Conservation (phyloP, 495 filamentous ascomycete genomes). For the Peziza echinospora region DNA sequence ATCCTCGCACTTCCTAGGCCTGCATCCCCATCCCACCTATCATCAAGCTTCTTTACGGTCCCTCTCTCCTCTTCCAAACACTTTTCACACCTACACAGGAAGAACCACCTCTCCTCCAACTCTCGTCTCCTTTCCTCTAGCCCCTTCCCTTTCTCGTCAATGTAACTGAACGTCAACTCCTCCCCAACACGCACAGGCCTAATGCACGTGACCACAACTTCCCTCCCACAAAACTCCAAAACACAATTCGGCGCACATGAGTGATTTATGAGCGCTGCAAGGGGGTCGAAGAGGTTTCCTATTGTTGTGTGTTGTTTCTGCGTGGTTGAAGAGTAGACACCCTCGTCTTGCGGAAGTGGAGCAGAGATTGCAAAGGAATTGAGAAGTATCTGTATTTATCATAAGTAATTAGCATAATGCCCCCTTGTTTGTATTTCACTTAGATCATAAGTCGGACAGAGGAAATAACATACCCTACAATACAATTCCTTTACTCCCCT, state of each 20-base stretch:
- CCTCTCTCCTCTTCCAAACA: conserved; percentile 18
- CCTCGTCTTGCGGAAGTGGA: conserved; percentile 24
- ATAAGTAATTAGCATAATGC: conserved; percentile 5
- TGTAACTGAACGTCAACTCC: conserved; percentile 48
- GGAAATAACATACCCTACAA: conserved; percentile 27
- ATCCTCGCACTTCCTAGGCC: no score
- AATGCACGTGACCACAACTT: conserved; percentile 23
- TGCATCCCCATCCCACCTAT: background rate
- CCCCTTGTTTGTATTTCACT: conserved; percentile 1
- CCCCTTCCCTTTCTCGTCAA: conserved; percentile 34
- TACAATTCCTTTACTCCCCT: conserved; percentile 23
- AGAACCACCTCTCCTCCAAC: conserved; percentile 39
- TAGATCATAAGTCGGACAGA: background rate
- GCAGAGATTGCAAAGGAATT: conserved; percentile 43
- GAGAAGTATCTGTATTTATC: conserved; percentile 24
- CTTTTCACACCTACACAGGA: conserved; percentile 38
- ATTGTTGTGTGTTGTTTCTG: conserved; percentile 22
- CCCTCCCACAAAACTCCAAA: conserved; percentile 35
- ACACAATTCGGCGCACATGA: conserved; percentile 48
- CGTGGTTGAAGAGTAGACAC: background rate
- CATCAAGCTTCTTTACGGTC: background rate
- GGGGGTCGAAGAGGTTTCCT: conserved; percentile 39
- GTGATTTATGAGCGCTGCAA: conserved; percentile 42
- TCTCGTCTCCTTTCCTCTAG: conserved; percentile 26
- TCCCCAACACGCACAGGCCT: conserved; percentile 8